phyloP scores from a whole-genome alignment of 2,329 filamentous ascomycete species.

The Cytospora piceicola region DNA sequence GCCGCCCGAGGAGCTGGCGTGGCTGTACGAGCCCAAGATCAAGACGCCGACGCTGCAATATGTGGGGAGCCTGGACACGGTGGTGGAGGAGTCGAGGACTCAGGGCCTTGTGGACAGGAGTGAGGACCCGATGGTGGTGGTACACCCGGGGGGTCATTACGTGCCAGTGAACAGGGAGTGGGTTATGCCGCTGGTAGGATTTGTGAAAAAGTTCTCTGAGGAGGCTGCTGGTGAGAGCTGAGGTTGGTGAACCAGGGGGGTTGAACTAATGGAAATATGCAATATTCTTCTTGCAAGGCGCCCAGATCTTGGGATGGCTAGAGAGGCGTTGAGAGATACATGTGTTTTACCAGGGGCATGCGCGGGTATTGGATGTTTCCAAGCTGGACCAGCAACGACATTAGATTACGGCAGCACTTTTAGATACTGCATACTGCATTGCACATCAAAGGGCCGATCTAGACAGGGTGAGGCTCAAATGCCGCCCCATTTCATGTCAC shows the following conservation, averaged over 20 bases:
- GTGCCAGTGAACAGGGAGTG: constrained; percentile 83
- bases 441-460: background rate
- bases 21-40: constrained; percentile 76
- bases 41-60: constrained; percentile 80
- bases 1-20: constrained; percentile 62
- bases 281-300: background rate
- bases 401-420: background rate
- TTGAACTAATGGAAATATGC: background rate
- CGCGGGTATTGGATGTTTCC: background rate
- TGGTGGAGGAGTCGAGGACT: constrained; percentile 79
- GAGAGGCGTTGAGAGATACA: background rate
- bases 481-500: background rate
- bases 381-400: background rate
- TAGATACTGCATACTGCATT: background rate
- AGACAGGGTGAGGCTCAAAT: background rate
- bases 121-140: constrained; percentile 55
- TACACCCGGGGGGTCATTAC: constrained; percentile 90
- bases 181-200: constrained; percentile 68
- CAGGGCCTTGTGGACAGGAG: constrained; percentile 69
- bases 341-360: background rate
- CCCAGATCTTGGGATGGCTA: background rate
- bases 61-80: constrained; percentile 81
- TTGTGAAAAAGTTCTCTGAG: constrained; percentile 37
- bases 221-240: constrained; percentile 21
- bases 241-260: background rate